These are phyloP conservation scores for Przewalskia tangutica DNA, from an alignment of 257 asterid species.

Conservation along the genomic window DNA sequence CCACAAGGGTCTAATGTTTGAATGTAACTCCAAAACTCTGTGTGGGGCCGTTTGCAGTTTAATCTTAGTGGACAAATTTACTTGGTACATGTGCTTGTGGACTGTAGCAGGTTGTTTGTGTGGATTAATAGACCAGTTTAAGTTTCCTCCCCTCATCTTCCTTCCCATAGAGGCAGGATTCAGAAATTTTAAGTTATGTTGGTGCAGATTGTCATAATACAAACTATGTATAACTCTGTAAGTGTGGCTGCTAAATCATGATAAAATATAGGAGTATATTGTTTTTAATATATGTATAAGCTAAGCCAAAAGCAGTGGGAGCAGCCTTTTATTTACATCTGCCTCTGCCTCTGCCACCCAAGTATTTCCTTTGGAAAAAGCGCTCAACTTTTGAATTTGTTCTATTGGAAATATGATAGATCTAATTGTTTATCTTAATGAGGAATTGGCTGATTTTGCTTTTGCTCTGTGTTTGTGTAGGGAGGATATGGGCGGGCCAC, in stretches of 20 bases:
- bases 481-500: constrained; percentile 28
- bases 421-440: not conserved
- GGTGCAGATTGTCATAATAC: not conserved
- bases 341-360: too few relatives aligned
- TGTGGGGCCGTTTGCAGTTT: not conserved
- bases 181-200: not conserved
- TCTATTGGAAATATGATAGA: not conserved
- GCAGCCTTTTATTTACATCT: not conserved
- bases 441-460: not conserved
- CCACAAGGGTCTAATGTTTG: too few relatives aligned
- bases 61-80: not conserved
- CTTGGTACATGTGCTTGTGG: not conserved
- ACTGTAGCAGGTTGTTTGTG: not conserved
- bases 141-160: not conserved
- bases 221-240: not conserved
- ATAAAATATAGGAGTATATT: not conserved
- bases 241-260: not conserved
- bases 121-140: not conserved
- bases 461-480: not conserved
- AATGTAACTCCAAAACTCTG: not conserved
- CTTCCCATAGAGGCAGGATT: not conserved
- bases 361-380: too few relatives aligned
- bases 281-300: not conserved
- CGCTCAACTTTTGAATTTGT: not conserved
- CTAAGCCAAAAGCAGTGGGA: not conserved